Base-by-base conservation (phyloP, 1,284 basidiomycete species). In the Marasmius fiardii region DNA sequence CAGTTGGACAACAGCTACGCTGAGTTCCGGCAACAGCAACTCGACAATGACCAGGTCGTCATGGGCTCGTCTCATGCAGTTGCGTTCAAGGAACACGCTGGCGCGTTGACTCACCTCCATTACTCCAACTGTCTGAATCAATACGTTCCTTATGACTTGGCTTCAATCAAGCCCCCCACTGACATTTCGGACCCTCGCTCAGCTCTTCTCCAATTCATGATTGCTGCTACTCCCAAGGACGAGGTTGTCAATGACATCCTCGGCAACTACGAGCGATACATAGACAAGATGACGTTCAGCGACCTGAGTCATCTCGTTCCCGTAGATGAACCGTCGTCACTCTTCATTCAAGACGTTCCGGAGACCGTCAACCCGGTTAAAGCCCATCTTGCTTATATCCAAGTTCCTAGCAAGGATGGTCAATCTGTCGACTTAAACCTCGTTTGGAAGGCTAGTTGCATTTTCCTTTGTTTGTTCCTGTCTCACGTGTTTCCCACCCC, bases 161-260 rank as follows among this genome's bases (percentile, higher is more conserved):
- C 59, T 33, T 20, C 53, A 21, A 41, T 64, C 52, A 58, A 64
- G 34, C 51, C 60, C 34, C 54, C 63, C 18, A 65, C 66, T 4
- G 73, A 77, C 44, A 43, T 70, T 7, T 60, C 71, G 11, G 74
- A 85, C 67, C 76, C 77, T 16, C 67, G 79, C 1, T 71, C 77
- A 14, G 85, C 90, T 4, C 80, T 90, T 10, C 71, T 92, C 26
- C 80, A 85, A 60, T 92, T 92, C 75, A 90, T 92, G 79, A 74
- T 84, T 39, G 82, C 84, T 1, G 90, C 88, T 14, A 87, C 88
- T 1, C 88, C 89, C 2, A 76, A 79, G 44, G 63, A 74, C 39
- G 65, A 71, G 1, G 69, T 86, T 26, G 73, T 75, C 18, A 62
- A 73, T 35, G 75, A 82, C 23, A 81, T 92, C 24, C 62, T 75